Evolutionary conservation across 345 rosid genomes (phyloP).

Genomic region (Pelargonium nanum): DNA sequence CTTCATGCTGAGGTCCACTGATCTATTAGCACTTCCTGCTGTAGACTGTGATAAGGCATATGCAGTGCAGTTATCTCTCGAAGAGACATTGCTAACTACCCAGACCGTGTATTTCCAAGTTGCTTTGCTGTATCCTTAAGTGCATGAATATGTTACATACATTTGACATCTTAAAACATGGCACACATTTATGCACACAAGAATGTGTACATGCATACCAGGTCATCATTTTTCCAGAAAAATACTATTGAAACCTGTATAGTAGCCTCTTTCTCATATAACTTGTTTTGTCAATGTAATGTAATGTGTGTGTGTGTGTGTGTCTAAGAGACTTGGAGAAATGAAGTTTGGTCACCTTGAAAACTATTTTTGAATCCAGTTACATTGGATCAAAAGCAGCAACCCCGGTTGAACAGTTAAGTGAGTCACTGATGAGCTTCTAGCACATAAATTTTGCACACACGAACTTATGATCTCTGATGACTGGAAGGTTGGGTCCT

Average conservation of each 20-base stretch:
- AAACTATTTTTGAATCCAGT: too few species aligned
- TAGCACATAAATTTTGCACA: too few species aligned
- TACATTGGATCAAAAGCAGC: too few species aligned
- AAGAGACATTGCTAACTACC: slow-evolving; percentile 85
- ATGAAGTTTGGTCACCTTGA: too few species aligned
- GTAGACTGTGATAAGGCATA: slow-evolving; percentile 99
- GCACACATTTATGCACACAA: not conserved
- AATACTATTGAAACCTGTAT: not conserved
- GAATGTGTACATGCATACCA: not conserved
- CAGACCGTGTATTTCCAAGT: slow-evolving; percentile 97
- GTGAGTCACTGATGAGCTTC: too few species aligned
- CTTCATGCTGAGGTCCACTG: slow-evolving; percentile 95
- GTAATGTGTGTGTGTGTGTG: too few species aligned
- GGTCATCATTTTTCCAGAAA: not conserved
- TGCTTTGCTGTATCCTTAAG: slow-evolving; percentile 92
- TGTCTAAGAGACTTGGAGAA: too few species aligned
- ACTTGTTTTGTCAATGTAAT: not conserved
- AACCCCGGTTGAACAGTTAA: too few species aligned
- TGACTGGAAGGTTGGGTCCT: too few species aligned
- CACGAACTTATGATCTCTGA: too few species aligned
- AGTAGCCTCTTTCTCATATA: too few species aligned
- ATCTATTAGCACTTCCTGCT: slow-evolving; percentile 91
- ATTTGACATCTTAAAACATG: slow-evolving; percentile 1
- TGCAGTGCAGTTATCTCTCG: slow-evolving; percentile 86
- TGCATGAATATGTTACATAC: not conserved